Base-by-base conservation (phyloP, 495 filamentous ascomycete species). In the Pyrenopolyporus hunteri region DNA sequence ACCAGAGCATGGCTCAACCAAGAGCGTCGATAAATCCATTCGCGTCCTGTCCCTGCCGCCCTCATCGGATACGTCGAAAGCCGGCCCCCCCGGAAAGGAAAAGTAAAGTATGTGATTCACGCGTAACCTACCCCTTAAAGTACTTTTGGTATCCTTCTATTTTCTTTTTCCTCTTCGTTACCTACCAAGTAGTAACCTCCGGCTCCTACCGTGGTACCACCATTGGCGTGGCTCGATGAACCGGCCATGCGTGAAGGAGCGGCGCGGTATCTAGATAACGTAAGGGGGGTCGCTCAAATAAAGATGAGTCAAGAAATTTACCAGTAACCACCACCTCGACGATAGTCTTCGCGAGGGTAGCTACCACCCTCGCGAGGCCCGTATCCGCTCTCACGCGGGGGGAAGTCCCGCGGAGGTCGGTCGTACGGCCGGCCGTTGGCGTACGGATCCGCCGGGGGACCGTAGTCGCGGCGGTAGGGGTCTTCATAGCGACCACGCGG, bases 401-500 rank as follows among this genome's bases (percentile, higher is more conserved):
- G 80, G 43, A 77, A 82, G 57, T 80, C 82, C 54, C 71, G 71
- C 20, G 84, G 82, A 37, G 83, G 82, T 10, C 83, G 81, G 51
- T 86, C 82, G 49, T 86, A 86, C 1, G 80, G 78, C 40, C 84
- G 82, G 29, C 85, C 86, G 64, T 86, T 88, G 69, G 79, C 74
- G 60, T 89, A 89, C 8, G 87, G 85, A 46, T 89, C 85, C 23
- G 81, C 71, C 31, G 85, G 83, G 36, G 78, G 79, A 46, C 69
- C 67, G 55, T 85, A 85, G 49, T 84, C 83, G 57, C 85, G 80
- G 43, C 82, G 80, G 67, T 86, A 86, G 8, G 82, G 83, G 40
- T 86, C 84, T n/a, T 85, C 83, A 55, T 84, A 84, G n/a, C 80
- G 79, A 31, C 78, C 76, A 46, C 83, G 79, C 19, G 90, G 85